Percentiles rank a stretch among this genome's conserved stretches.
Conservation (phyloP, 2,329 filamentous ascomycete species). For the Xylariaceae sp. region DNA sequence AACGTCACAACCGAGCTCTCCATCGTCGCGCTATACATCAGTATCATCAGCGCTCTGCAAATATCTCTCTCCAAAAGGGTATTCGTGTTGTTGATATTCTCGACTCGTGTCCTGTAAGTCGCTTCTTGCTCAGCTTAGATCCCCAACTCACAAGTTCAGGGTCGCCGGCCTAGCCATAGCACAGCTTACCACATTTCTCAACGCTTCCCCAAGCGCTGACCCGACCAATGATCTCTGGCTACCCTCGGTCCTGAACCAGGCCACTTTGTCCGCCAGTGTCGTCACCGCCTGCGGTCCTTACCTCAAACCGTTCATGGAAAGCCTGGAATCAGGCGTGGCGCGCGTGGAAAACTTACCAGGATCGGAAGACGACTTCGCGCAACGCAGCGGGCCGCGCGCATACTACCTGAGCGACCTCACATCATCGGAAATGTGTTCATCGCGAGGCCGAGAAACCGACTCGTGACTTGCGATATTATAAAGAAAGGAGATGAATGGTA, state of each 20-base stretch:
- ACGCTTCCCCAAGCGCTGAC: slow-evolving; percentile 9
- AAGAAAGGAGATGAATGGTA: too few relatives aligned
- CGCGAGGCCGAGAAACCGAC: background rate
- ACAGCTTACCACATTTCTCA: slow-evolving; percentile 15
- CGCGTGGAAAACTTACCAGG: slow-evolving; percentile 17
- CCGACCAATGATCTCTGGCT: slow-evolving; percentile 13
- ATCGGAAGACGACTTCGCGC: slow-evolving; percentile 14
- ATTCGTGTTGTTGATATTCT: slow-evolving; percentile 14
- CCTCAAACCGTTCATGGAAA: slow-evolving; percentile 21
- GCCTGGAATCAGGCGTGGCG: slow-evolving; percentile 17
- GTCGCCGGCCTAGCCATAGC: slow-evolving; percentile 14
- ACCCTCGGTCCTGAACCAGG: slow-evolving; percentile 19
- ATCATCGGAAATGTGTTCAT: slow-evolving; percentile 13
- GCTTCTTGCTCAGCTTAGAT: background rate
- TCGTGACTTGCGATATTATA: too few relatives aligned
- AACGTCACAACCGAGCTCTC: slow-evolving; percentile 18
- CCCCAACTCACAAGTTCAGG: slow-evolving; percentile 4
- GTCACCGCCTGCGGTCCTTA: slow-evolving; percentile 20
- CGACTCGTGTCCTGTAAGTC: slow-evolving; percentile 18
- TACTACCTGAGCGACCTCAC: slow-evolving; percentile 14
- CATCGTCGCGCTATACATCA: slow-evolving; percentile 16
- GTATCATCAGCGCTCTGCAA: slow-evolving; percentile 15
- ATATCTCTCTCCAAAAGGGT: slow-evolving; percentile 13
- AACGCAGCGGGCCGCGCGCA: slow-evolving; percentile 3
- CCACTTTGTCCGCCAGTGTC: slow-evolving; percentile 12